phyloP scores from a whole-genome alignment of 106 monocot genomes.

The Iris macrosiphon region DNA sequence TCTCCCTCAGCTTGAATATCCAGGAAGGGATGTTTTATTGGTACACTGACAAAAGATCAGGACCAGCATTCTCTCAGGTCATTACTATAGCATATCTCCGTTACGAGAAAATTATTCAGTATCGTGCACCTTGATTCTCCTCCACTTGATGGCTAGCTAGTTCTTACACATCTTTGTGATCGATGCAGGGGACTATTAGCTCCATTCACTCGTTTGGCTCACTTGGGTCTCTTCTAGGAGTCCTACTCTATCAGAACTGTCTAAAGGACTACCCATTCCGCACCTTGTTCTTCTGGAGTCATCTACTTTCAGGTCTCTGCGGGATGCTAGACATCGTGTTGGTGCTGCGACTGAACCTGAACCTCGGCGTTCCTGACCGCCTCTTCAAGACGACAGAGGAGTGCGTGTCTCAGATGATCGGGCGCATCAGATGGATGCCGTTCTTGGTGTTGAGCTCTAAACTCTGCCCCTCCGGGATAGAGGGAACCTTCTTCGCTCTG shows the following conservation, averaged over 20 bases:
- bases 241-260: conserved; percentile 62
- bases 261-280: conserved; percentile 68
- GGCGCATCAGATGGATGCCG: conserved; percentile 79
- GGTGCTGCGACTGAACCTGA: conserved; percentile 52
- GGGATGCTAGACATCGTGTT: conserved; percentile 71
- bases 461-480: conserved; percentile 78
- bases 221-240: conserved; percentile 67
- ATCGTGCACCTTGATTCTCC: too few species aligned
- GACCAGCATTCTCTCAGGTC: conserved; percentile 78
- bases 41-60: conserved; percentile 54
- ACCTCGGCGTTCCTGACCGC: conserved; percentile 52
- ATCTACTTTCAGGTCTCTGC: conserved; percentile 41
- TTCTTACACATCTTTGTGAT: too few species aligned
- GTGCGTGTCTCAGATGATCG: conserved; percentile 47
- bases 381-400: conserved; percentile 56
- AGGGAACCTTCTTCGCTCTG: conserved; percentile 87
- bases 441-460: conserved; percentile 72
- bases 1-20: conserved; percentile 55
- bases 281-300: conserved; percentile 56
- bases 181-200: too few species aligned
- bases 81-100: too few species aligned
- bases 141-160: too few species aligned
- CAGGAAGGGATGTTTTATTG: conserved; percentile 81
- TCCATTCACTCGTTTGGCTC: conserved; percentile 45
- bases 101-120: too few species aligned